Evolutionary conservation across 2,329 filamentous ascomycete species (phyloP).

Genomic region (Claviceps quebecensis): DNA sequence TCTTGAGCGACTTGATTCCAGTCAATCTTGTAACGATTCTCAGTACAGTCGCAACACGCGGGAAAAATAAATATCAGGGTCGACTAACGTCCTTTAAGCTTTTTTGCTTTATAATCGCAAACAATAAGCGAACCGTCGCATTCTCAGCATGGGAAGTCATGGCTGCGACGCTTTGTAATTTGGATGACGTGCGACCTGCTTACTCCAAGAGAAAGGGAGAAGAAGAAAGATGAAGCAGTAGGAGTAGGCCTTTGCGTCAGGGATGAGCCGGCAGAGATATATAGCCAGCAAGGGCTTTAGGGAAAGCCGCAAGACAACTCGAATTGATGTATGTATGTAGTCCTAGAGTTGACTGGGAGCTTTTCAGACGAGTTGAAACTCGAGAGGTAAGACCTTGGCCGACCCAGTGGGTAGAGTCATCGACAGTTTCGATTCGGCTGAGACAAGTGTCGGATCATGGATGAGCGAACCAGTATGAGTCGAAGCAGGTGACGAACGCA

Average conservation of each 20-base stretch:
- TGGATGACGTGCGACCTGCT: neutral
- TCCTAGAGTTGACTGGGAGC: neutral
- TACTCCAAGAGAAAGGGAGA: too few relatives aligned
- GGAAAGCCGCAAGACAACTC: neutral
- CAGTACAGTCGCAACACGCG: neutral
- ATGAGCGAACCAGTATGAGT: neutral
- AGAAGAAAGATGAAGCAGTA: neutral
- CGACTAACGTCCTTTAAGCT: slow-evolving; percentile 44
- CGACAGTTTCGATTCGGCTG: neutral
- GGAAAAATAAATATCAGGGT: neutral
- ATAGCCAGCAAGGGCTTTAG: neutral
- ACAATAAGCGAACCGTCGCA: slow-evolving; percentile 42
- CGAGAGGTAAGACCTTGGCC: neutral
- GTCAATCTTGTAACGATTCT: slow-evolving; percentile 32
- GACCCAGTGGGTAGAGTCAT: neutral
- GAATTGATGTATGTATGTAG: neutral
- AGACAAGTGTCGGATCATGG: neutral
- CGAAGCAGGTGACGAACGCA: neutral
- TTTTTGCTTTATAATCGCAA: slow-evolving; percentile 46
- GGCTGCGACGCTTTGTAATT: neutral
- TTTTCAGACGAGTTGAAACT: neutral
- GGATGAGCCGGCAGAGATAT: neutral
- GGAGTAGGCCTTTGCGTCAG: neutral
- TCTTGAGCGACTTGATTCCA: slow-evolving; percentile 44
- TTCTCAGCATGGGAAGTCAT: slow-evolving; percentile 44